Evolutionary conservation across 768 basidiomycete genomes (phyloP).

Genomic region (Tubosaeta sp.): DNA sequence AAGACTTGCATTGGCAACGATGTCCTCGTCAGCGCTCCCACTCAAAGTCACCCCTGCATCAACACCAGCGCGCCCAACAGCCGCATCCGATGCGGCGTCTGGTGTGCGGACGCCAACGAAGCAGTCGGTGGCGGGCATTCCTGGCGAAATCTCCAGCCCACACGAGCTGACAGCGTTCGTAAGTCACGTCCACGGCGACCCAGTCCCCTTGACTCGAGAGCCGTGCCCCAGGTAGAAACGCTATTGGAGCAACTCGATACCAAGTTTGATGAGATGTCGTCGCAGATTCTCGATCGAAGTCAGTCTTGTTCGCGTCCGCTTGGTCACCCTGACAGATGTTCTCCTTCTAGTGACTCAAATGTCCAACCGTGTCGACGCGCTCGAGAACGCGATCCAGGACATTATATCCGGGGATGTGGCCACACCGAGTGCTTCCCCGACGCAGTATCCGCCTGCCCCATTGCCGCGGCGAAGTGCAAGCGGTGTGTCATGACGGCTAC

Average conservation of each 20-base stretch:
- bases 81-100: constrained; percentile 20
- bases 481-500: constrained; percentile 17
- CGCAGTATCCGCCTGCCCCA: constrained; percentile 33
- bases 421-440: constrained; percentile 53
- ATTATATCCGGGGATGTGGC: constrained; percentile 74
- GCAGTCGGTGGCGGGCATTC: constrained; percentile 32
- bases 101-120: constrained; percentile 45
- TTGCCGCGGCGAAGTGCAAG: constrained; percentile 43
- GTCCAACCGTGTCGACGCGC: constrained; percentile 85
- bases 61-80: constrained; percentile 44
- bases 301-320: constrained; percentile 28
- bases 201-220: not conserved
- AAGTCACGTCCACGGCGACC: constrained; percentile 32
- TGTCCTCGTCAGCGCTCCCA: constrained; percentile 58
- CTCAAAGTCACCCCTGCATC: constrained; percentile 57
- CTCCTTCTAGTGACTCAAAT: constrained; percentile 74
- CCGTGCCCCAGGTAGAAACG: constrained; percentile 67
- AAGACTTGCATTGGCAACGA: constrained; percentile 2
- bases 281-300: constrained; percentile 84
- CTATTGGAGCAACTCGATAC: constrained; percentile 83
- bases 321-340: constrained; percentile 6
- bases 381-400: constrained; percentile 89
- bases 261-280: constrained; percentile 92
- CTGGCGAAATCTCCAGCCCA: constrained; percentile 80
- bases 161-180: constrained; percentile 95